Evolutionary conservation across 495 filamentous ascomycete genomes (phyloP).

Genomic region (Staphylotrichum tortipilum): DNA sequence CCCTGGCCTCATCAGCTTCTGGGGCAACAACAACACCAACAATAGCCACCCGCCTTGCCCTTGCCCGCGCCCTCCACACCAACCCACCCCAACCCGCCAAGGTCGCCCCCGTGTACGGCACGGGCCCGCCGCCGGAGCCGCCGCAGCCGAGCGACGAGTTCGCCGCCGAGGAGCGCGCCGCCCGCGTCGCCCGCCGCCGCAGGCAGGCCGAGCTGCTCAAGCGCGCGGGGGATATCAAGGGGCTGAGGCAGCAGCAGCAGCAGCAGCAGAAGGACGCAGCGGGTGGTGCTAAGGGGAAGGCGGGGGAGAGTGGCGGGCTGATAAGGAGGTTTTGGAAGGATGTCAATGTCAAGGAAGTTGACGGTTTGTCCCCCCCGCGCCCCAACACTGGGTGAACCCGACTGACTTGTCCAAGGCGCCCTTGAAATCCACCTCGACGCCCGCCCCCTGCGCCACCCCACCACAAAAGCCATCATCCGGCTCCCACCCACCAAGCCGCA

Average conservation of each 20-base stretch:
- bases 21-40: not conserved
- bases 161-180: conserved; percentile 30
- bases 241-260: conserved; percentile 7
- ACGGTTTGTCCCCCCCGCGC: conserved; percentile 24
- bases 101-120: conserved; percentile 59
- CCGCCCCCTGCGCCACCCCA: conserved; percentile 68
- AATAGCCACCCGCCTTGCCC: not conserved
- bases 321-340: conserved; percentile 78
- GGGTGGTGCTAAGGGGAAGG: not conserved
- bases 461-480: conserved; percentile 53
- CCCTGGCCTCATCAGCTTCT: not conserved
- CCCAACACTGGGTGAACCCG: no score
- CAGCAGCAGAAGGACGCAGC: not conserved
- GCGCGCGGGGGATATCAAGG: conserved; percentile 36
- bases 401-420: no score
- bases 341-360: conserved; percentile 51
- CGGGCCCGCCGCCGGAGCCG: conserved; percentile 75
- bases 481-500: conserved; percentile 67
- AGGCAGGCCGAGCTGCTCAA: conserved; percentile 46
- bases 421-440: conserved; percentile 71
- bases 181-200: conserved; percentile 37
- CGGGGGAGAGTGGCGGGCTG: conserved; percentile 29
- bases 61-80: conserved; percentile 31
- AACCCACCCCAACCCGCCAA: conserved; percentile 35
- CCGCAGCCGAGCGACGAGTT: conserved; percentile 7